A percentile compares a stretch with the other conserved stretches of the same genome.
Conservation (phyloP, 2,329 filamentous ascomycete genomes). For the Neofusicoccum umdonicola region DNA sequence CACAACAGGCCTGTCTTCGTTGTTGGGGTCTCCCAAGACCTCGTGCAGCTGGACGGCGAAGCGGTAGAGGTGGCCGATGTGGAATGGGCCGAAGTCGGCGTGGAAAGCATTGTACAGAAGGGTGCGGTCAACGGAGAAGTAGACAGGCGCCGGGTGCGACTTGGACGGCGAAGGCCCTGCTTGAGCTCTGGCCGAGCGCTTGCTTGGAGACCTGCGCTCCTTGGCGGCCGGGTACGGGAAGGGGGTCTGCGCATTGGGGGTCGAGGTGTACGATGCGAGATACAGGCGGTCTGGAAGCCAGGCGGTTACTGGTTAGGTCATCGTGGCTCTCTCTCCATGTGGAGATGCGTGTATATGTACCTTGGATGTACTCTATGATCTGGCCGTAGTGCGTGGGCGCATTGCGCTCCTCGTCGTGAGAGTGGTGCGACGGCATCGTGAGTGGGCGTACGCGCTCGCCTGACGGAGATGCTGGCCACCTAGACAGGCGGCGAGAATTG, state of each 20-base stretch:
- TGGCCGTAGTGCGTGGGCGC: slow-evolving; percentile 66
- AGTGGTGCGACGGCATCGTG: slow-evolving; percentile 15
- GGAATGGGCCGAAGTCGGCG: slow-evolving; percentile 94
- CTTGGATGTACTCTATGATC: slow-evolving; percentile 94
- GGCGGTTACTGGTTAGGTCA: neutral
- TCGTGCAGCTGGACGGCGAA: slow-evolving; percentile 97
- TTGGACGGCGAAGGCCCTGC: slow-evolving; percentile 53
- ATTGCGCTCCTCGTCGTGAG: slow-evolving; percentile 12
- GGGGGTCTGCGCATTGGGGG: slow-evolving; percentile 75
- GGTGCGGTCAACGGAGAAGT: slow-evolving; percentile 91
- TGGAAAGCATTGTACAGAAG: slow-evolving; percentile 98
- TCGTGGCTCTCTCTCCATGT: neutral
- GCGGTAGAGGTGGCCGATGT: slow-evolving; percentile 95
- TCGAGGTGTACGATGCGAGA: slow-evolving; percentile 83
- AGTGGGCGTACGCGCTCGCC: neutral
- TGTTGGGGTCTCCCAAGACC: slow-evolving; percentile 85
- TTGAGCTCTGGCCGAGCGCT: slow-evolving; percentile 67
- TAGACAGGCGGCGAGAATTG: neutral
- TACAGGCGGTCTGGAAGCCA: slow-evolving; percentile 76
- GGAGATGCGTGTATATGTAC: slow-evolving; percentile 52
- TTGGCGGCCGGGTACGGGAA: slow-evolving; percentile 73
- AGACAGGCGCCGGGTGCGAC: slow-evolving; percentile 68
- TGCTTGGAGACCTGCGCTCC: slow-evolving; percentile 66
- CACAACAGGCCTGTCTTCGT: slow-evolving; percentile 84
- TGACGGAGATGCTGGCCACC: neutral